Evolutionary conservation across 2,329 filamentous ascomycete genomes (phyloP).

Genomic region (Colletotrichum cuscutae): DNA sequence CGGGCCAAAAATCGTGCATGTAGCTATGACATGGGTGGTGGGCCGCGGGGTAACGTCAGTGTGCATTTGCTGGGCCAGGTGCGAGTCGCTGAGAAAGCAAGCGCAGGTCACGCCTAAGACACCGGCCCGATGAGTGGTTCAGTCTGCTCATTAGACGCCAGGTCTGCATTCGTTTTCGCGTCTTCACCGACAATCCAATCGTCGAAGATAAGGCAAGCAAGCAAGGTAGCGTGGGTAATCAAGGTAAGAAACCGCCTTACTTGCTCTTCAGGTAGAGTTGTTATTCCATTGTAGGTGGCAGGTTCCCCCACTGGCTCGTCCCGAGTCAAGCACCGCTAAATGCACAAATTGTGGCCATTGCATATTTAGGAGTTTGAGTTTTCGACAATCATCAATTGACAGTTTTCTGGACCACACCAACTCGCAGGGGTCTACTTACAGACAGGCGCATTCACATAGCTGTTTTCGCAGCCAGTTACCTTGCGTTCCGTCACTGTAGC

Average conservation of each 20-base stretch:
- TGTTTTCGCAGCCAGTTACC: neutral
- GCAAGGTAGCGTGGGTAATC: too few species aligned
- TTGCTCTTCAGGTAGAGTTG: conserved; percentile 12
- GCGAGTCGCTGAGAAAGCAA: neutral
- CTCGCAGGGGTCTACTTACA: neutral
- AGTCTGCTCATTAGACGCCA: neutral
- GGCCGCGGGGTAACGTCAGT: conserved; percentile 34
- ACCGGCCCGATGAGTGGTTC: conserved; percentile 17
- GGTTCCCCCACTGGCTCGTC: conserved; percentile 2
- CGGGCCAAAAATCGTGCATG: conserved; percentile 12
- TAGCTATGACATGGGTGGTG: conserved; percentile 36
- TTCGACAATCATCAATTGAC: conserved; percentile 15
- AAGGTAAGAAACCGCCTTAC: neutral
- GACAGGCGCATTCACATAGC: neutral
- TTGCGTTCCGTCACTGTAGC: neutral
- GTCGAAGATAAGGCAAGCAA: neutral
- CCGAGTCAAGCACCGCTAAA: neutral
- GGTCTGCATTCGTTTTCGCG: neutral
- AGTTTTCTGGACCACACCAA: neutral
- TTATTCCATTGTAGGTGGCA: neutral
- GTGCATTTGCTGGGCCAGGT: conserved; percentile 2
- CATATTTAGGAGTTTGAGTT: neutral
- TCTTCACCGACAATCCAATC: neutral
- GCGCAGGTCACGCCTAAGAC: conserved; percentile 27
- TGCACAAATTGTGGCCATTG: neutral